Evolutionary conservation across 2,329 filamentous ascomycete genomes (phyloP).

Genomic region (Calonectria pteridis): DNA sequence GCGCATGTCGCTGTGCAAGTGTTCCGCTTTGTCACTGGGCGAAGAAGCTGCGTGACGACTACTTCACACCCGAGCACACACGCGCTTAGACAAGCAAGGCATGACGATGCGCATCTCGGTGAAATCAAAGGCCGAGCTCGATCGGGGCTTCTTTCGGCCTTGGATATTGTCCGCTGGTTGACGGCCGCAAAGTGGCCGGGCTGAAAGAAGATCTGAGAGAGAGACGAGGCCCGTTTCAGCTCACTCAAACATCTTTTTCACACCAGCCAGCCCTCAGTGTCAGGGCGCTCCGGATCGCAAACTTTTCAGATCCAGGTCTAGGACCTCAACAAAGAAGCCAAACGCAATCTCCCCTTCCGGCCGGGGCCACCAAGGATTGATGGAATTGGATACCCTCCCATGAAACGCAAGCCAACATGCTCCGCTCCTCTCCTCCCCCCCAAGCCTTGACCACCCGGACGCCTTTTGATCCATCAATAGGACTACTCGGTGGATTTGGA

Average conservation of each 20-base stretch:
- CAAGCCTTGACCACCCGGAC: not conserved
- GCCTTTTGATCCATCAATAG: not conserved
- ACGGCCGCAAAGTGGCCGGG: slow-evolving; percentile 30
- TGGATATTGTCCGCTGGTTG: slow-evolving; percentile 30
- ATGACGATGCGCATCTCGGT: slow-evolving; percentile 20
- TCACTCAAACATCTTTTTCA: not conserved
- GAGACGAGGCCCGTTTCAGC: slow-evolving; percentile 18
- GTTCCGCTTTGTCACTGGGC: not conserved
- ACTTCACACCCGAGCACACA: not conserved
- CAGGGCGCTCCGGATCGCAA: not conserved
- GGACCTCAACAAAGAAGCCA: slow-evolving; percentile 5
- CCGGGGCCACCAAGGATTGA: not conserved
- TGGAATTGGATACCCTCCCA: slow-evolving; percentile 13
- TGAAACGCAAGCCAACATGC: slow-evolving; percentile 8
- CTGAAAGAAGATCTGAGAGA: slow-evolving; percentile 2
- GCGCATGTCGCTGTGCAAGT: not conserved
- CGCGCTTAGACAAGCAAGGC: slow-evolving; percentile 1
- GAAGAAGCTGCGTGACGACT: not conserved
- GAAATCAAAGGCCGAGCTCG: slow-evolving; percentile 25
- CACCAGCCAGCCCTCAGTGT: not conserved
- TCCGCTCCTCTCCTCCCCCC: not conserved
- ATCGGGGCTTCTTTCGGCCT: slow-evolving; percentile 25
- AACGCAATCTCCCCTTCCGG: slow-evolving; percentile 18
- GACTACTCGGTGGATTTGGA: not conserved
- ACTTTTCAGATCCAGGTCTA: slow-evolving; percentile 1